These are phyloP conservation scores for Dendrocalamus sinicus DNA, from an alignment of 176 grass and related monocot species.

Conservation along the genomic window DNA sequence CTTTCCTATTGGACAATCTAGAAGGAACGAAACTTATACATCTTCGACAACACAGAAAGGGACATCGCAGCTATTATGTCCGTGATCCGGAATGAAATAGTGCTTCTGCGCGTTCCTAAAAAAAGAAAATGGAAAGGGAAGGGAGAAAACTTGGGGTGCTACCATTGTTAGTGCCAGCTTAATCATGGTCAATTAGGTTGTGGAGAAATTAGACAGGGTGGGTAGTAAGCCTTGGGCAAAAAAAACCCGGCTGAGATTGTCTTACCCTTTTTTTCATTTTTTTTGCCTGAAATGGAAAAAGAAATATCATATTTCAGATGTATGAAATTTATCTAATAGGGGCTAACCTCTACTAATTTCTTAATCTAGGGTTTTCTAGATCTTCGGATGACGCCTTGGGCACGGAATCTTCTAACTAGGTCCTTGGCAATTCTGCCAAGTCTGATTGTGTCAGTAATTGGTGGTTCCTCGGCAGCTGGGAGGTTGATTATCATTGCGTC, in stretches of 20 bases:
- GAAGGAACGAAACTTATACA: no score
- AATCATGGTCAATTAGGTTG: background rate
- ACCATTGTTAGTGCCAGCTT: background rate
- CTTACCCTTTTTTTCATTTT: background rate
- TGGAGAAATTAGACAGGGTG: background rate
- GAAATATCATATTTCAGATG: background rate
- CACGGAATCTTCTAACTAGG: slow-evolving; percentile 87
- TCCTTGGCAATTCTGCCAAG: slow-evolving; percentile 95
- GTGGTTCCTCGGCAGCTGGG: slow-evolving; percentile 93
- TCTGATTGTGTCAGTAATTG: slow-evolving; percentile 82
- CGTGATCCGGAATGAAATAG: no score
- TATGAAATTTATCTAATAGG: slow-evolving; percentile 6
- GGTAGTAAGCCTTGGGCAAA: background rate
- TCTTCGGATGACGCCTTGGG: slow-evolving; percentile 91
- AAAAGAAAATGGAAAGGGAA: background rate
- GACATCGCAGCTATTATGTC: no score
- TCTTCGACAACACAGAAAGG: no score
- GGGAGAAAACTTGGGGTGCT: background rate
- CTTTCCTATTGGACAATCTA: no score
- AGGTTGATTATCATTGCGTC: slow-evolving; percentile 97
- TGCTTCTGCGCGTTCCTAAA: no score
- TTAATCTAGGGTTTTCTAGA: slow-evolving; percentile 82
- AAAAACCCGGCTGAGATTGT: background rate
- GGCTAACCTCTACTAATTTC: slow-evolving; percentile 12
- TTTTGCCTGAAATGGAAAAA: slow-evolving; percentile 11